Evolutionary conservation across 2,329 filamentous ascomycete species (phyloP).

Genomic region (Apiospora kogelbergensis): DNA sequence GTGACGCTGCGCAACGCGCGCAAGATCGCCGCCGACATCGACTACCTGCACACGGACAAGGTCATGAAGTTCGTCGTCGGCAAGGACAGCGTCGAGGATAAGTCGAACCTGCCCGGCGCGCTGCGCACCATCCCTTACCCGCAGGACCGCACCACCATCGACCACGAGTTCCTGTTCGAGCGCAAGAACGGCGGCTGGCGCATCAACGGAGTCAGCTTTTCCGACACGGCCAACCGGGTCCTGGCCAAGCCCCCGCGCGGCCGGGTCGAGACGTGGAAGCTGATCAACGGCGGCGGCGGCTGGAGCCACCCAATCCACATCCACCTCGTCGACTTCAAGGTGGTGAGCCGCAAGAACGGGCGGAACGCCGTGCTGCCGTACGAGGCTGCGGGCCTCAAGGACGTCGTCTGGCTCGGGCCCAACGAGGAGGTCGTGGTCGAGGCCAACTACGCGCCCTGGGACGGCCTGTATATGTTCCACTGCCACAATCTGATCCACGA

Average conservation of each 20-base stretch:
- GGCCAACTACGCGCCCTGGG: conserved; percentile 35
- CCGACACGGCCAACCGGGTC: conserved; percentile 45
- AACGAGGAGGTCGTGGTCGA: conserved; percentile 51
- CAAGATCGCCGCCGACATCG: conserved; percentile 43
- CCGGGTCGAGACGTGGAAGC: conserved; percentile 48
- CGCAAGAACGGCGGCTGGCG: conserved; percentile 44
- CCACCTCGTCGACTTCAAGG: conserved; percentile 58
- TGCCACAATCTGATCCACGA: conserved; percentile 48
- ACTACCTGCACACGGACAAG: conserved; percentile 51
- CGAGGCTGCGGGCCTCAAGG: conserved; percentile 55
- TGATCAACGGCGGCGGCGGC: conserved; percentile 49
- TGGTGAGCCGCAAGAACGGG: conserved; percentile 48
- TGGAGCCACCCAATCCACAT: conserved; percentile 57
- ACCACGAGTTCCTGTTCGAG: conserved; percentile 48
- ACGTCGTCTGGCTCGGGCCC: conserved; percentile 54
- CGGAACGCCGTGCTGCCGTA: conserved; percentile 46
- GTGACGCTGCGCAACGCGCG: conserved; percentile 38
- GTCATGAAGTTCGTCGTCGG: conserved; percentile 54
- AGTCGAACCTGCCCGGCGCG: conserved; percentile 30
- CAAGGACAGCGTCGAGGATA: conserved; percentile 34
- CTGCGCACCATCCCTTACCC: conserved; percentile 42
- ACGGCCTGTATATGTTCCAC: conserved; percentile 52
- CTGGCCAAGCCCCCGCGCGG: conserved; percentile 47
- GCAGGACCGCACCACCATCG: conserved; percentile 32
- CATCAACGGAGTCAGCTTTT: conserved; percentile 50